Evolutionary conservation across 805 yeast species (phyloP), one percentile per base, ranked within the genome.

Genomic region (Wickerhamiella sergipiensis): DNA sequence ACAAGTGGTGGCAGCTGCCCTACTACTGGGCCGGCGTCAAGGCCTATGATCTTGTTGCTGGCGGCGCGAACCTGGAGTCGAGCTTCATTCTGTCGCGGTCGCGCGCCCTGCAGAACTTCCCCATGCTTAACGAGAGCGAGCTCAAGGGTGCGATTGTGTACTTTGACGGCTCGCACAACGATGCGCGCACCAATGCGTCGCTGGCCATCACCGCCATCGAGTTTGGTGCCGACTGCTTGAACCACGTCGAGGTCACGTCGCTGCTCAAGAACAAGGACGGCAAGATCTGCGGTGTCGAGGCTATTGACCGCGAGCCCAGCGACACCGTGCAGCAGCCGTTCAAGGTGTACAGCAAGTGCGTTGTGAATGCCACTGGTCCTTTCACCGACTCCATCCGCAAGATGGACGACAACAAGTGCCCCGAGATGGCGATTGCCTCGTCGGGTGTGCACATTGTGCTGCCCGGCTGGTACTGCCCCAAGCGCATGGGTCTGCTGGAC

Each of bases 301-400:
- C 88, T 17, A 68, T 67, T 50, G 95, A 89, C 67, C 58, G 61
- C 23, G 68, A 61, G 46, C 18, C 47, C 21, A 50, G 39, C 45
- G 59, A 57, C 39, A 85, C 81, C 66, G 78, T 87, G 47, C 83
- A 83, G 52, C 73, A 79, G 59, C 73, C 72, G 55, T 78, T 75
- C 61, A 67, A 70, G 38, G 78, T 88, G 57, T 73, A 71, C 55
- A 82, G 95, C 43, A 85, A 82, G 56, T 75, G 81, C 44, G 81
- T 87, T 29, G 83, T 89, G 45, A 89, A 88, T 64, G 96, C 97
- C 36, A 89, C 97, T 45, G 97, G 97, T 50, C 97, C 97, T 49
- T 85, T 81, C 68, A 79, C 90, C 55, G 97, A 89, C 68, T 72
- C 74, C 45, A 71, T 89, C 53, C 76, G 94, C 63, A 86, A 86